Base-by-base conservation (phyloP, 305 asterid species). In the Rubia peregrina region DNA sequence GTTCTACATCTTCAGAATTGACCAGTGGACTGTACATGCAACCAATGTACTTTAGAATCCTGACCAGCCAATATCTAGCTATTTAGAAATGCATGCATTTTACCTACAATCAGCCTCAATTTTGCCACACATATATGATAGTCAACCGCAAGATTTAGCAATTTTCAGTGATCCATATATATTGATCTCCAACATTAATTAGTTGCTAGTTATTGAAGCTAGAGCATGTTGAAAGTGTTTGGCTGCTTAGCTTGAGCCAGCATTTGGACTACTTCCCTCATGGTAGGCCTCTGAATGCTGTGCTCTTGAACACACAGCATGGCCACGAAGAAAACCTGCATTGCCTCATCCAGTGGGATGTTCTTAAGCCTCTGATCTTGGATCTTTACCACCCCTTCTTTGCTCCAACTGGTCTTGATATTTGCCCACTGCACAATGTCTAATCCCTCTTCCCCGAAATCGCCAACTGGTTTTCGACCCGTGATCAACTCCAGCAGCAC, bases 201-300 rank as follows among this genome's bases (percentile, higher is more conserved):
- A 51, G 59, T 51, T 51, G 59, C 55, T 48, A 42, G 46, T 42
- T 42, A 42, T 42, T 9, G 11, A 7, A 48, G 59, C 59, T 51
- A 51, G 59, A 51, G 81, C 71, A 81, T 73, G 63, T 78, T 74
- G 75, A 81, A 81, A 16, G 85, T 70, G 61, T 79, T 82, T 21
- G 85, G 85, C 24, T 79, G 81, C 68, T 79, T 79, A 63, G 85
- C 83, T 72, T 82, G 85, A 41, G 85, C 80, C 71, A 82, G 81
- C 85, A 82, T 79, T 30, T 79, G 85, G 55, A 82, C 81, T 14
- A 78, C 83, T 76, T 81, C 85, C 26, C 85, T 60, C 83, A 81
- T 81, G 43, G 85, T 81, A 1, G 85, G 85, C 55, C 83, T 68
- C 70, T 81, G 81, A 19, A 81, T 65, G 65, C 83, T 79, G 21